These are phyloP conservation scores for Calonectria pseudoreteaudii DNA, from an alignment of 2,329 filamentous ascomycete species.

Conservation along the genomic window DNA sequence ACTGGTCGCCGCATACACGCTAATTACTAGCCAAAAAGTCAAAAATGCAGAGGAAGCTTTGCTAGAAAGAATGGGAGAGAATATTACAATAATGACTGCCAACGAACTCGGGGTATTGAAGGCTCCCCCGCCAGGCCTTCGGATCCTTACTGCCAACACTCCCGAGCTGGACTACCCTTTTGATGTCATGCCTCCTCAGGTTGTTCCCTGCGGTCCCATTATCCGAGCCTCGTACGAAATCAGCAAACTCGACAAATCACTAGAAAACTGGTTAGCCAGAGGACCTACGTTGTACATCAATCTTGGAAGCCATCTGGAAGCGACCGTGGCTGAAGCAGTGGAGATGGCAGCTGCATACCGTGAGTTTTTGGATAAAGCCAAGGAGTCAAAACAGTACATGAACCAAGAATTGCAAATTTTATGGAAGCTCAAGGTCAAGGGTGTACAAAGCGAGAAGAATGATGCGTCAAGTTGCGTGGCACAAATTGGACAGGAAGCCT, in stretches of 20 bases:
- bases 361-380: background rate
- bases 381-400: background rate
- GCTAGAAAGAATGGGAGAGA: background rate
- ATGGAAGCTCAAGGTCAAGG: slow-evolving; percentile 18
- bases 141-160: background rate
- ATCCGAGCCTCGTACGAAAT: background rate
- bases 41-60: background rate
- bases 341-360: slow-evolving; percentile 15
- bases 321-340: background rate
- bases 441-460: background rate
- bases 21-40: slow-evolving; percentile 2
- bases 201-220: slow-evolving; percentile 2
- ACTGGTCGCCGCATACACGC: background rate
- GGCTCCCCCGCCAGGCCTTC: background rate
- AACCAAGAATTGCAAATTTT: background rate
- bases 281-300: slow-evolving; percentile 6
- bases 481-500: background rate
- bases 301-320: background rate
- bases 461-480: background rate
- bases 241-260: background rate
- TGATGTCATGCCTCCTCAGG: background rate
- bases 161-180: slow-evolving; percentile 5
- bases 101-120: slow-evolving; percentile 4
- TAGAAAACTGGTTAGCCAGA: background rate
- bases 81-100: background rate